Evolutionary conservation across 768 basidiomycete species (phyloP), one percentile per base, ranked within the genome.

Genomic region (Lanmaoa pseudosensibilis): DNA sequence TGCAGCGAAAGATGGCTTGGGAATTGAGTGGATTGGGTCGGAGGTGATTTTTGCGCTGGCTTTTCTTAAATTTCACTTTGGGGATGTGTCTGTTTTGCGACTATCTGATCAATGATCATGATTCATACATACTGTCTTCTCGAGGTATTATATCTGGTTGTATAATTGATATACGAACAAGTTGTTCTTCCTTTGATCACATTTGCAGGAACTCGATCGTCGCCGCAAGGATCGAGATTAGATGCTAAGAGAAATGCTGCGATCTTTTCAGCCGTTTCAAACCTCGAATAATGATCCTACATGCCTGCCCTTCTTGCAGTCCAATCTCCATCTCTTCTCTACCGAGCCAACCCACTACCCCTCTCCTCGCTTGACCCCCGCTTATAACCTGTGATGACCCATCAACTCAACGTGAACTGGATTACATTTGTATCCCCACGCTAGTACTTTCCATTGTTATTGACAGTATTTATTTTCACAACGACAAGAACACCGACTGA

Each of bases 1-100:
- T 65, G 39, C 54, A 49, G 37, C 54, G 16, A 3, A 56, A 21
- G 59, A 58, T 66, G 40, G 65, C 52, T 32, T 73, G 64, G 69
- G 60, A 60, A 23, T 16, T 71, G 40, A 67, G 65, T 59, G 72
- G 70, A 39, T 54, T 68, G 48, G 63, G 67, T 36, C 62, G 64
- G 54, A 58, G 47, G 32, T 73, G 46, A 61, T 40, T 23, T 25
- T 11, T 10, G 11, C 5, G 18, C 18, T 39, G 5, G 18, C 6
- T 5, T 30, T 41, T 43, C 18, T 15, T 10, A 13, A 25, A 1
- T 15, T 23, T 23, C 7, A 0, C 34, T 40, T 43, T 40, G 23
- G 10, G 33, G 18, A 32, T 21, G 4, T 13, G 12, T 27, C 5
- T 46, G n/a, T 30, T 30, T 18, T 1, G 30, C 27, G 27, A 30